Conservation (phyloP, 2,329 filamentous ascomycete species). For the Ceratocystis huliohia region DNA sequence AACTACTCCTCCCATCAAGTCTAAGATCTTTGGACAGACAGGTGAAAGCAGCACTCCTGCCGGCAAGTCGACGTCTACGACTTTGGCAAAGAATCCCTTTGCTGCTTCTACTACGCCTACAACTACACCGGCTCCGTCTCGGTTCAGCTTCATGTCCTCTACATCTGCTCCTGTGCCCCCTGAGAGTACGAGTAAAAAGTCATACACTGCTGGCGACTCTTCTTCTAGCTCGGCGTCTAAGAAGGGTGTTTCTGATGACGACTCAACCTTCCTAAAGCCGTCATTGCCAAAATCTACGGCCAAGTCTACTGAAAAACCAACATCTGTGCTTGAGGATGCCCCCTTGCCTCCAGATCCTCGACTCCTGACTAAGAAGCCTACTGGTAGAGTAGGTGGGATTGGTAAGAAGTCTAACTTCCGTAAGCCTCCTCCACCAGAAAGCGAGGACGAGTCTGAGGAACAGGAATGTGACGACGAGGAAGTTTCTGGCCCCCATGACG, state of each 20-base stretch:
- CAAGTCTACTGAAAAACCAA: conserved; percentile 21
- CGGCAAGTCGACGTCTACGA: neutral
- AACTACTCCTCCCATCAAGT: conserved; percentile 9
- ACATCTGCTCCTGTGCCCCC: conserved; percentile 37
- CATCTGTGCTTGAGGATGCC: conserved; percentile 25
- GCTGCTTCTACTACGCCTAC: conserved; percentile 37
- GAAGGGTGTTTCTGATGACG: conserved; percentile 19
- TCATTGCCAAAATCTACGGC: conserved; percentile 12
- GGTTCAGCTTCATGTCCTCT: conserved; percentile 32
- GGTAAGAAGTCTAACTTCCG: conserved; percentile 14
- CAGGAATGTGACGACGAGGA: conserved; percentile 29
- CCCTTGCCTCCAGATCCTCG: conserved; percentile 35
- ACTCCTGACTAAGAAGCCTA: conserved; percentile 27
- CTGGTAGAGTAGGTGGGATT: neutral
- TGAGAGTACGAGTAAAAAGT: conserved; percentile 42
- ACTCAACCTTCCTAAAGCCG: conserved; percentile 16
- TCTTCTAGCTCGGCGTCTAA: conserved; percentile 32
- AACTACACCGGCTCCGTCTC: conserved; percentile 38
- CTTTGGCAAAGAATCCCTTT: conserved; percentile 13
- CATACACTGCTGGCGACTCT: conserved; percentile 38
- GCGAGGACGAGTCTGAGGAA: conserved; percentile 32
- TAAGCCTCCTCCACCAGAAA: conserved; percentile 23
- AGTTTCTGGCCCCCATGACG: conserved; percentile 32
- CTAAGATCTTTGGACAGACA: conserved; percentile 2
- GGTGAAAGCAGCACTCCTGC: conserved; percentile 1